These are phyloP conservation scores for Microbotryum saponariae DNA, from an alignment of 1,284 basidiomycete species.

Conservation along the genomic window DNA sequence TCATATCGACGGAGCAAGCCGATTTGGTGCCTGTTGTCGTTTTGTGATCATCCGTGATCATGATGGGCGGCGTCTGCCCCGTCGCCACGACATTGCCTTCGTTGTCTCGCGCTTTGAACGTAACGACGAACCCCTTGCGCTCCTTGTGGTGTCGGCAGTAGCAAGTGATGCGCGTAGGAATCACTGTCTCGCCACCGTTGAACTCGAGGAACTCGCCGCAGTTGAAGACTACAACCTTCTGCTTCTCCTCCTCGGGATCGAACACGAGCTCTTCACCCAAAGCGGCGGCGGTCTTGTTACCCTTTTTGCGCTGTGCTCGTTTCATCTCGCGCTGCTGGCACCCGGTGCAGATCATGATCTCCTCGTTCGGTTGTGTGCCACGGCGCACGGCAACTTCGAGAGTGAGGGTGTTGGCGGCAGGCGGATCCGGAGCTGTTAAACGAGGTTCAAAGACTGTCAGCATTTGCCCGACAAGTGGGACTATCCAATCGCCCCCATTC, in stretches of 20 bases:
- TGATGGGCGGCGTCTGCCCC: conserved; percentile 81
- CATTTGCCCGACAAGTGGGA: not conserved
- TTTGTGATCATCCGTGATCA: conserved; percentile 99
- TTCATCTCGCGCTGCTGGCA: conserved; percentile 41
- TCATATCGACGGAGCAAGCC: conserved; percentile 6
- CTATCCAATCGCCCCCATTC: not conserved
- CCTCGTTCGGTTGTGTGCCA: conserved; percentile 21
- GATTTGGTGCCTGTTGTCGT: conserved; percentile 50
- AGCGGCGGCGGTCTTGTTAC: not conserved
- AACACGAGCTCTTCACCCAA: conserved; percentile 34
- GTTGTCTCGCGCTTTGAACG: conserved; percentile 78
- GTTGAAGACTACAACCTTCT: conserved; percentile 88
- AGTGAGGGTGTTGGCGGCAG: conserved; percentile 17
- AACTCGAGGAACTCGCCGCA: conserved; percentile 88
- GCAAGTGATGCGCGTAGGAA: conserved; percentile 94
- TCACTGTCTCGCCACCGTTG: conserved; percentile 71
- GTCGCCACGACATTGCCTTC: conserved; percentile 72
- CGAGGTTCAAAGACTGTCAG: conserved; percentile 11
- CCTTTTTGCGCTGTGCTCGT: conserved; percentile 75
- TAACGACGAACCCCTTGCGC: conserved; percentile 87
- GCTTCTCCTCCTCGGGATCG: conserved; percentile 39
- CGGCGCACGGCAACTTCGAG: conserved; percentile 35
- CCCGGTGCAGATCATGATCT: conserved; percentile 33
- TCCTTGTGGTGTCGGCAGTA: conserved; percentile 99
- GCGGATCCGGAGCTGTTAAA: conserved; percentile 8